Conservation (phyloP, 2,329 filamentous ascomycete species). For the Alternaria metachromatica region DNA sequence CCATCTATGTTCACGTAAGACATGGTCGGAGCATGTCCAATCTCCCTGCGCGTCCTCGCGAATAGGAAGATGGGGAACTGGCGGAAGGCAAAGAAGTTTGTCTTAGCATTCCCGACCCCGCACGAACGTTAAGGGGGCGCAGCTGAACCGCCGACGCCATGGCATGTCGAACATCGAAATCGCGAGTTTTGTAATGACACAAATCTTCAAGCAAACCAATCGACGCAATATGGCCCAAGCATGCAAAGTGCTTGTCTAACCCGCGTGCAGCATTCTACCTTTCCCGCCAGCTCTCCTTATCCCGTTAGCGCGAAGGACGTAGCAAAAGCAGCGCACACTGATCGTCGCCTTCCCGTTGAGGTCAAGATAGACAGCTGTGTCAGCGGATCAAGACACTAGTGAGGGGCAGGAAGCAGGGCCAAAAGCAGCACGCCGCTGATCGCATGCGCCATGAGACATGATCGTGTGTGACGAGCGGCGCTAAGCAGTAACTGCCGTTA, state of each 20-base stretch:
- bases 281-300: not conserved
- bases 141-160: not conserved
- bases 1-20: not conserved
- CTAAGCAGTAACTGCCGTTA: constrained; percentile 1
- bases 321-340: constrained; percentile 3
- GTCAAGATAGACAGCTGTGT: constrained; percentile 2
- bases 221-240: not conserved
- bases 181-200: not conserved
- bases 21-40: not conserved
- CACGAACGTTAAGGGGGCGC: not conserved
- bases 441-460: not conserved
- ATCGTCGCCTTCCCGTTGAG: constrained; percentile 5
- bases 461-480: not conserved
- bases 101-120: not conserved
- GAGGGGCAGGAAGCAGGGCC: not conserved
- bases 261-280: not conserved
- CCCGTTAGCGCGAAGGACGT: not conserved
- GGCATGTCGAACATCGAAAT: not conserved
- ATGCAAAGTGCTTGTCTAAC: not conserved
- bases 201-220: not conserved
- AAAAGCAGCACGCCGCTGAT: constrained; percentile 4
- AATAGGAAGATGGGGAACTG: not conserved
- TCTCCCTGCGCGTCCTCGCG: not conserved
- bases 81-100: not conserved
- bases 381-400: constrained; percentile 1